These are phyloP conservation scores for Gnetum montanum DNA, from an alignment of 75 land plant genomes.

Conservation along the genomic window DNA sequence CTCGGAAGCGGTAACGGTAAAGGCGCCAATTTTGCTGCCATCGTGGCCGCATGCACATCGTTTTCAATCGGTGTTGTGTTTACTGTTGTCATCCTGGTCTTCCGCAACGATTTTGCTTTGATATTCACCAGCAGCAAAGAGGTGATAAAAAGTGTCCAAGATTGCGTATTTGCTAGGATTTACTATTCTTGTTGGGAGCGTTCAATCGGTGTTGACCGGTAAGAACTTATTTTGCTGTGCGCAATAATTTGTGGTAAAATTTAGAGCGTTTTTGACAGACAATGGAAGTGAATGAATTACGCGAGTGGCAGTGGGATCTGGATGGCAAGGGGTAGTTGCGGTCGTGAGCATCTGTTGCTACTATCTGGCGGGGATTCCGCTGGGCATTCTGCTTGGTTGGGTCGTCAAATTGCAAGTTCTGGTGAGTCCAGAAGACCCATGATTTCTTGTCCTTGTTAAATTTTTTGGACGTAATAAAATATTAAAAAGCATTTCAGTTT, in stretches of 20 bases:
- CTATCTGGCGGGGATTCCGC: conserved; percentile 1
- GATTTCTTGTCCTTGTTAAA: no score
- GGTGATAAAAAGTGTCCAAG: conserved; percentile 18
- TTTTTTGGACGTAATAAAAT: no score
- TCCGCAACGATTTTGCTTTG: conserved; percentile 28
- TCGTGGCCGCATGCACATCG: conserved; percentile 25
- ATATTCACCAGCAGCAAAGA: conserved; percentile 34
- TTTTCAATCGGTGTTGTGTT: conserved; percentile 33
- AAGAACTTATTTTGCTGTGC: no score
- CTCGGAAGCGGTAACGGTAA: conserved; percentile 65
- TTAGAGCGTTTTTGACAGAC: no score
- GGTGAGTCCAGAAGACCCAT: no score
- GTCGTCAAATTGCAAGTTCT: no score
- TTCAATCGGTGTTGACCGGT: conserved; percentile 58
- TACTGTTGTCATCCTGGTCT: conserved; percentile 16
- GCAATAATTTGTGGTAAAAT: no score
- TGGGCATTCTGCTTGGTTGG: conserved; percentile 3
- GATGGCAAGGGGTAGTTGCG: conserved; percentile 8
- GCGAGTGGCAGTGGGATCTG: conserved; percentile 7
- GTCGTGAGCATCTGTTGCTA: conserved; percentile 5
- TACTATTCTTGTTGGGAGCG: conserved; percentile 41
- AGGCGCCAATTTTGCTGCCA: conserved; percentile 49
- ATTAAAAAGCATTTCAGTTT: no score
- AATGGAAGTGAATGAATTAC: no score
- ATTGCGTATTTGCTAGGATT: conserved; percentile 32